A percentile compares a stretch with the other conserved stretches of the same genome.
Conservation (phyloP, 2,329 filamentous ascomycete species). For the Moelleriella libera region DNA sequence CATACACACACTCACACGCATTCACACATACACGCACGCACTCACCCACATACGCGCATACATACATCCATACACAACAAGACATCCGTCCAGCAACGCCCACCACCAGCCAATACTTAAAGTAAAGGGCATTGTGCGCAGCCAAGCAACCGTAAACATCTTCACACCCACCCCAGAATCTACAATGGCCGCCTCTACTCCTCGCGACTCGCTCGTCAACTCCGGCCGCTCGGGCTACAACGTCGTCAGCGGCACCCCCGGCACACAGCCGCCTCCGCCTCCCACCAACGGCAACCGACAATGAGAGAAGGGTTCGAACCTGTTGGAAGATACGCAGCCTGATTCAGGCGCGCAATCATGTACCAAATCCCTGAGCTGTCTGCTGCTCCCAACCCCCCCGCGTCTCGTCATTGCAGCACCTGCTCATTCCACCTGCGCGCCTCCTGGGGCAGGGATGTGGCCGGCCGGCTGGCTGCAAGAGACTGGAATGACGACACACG, state of each 20-base stretch:
- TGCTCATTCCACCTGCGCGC: too few relatives aligned
- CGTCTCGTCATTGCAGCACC: too few relatives aligned
- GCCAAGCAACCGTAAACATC: constrained; percentile 1
- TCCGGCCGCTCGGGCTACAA: constrained; percentile 30
- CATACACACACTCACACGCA: not conserved
- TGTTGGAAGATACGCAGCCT: not conserved
- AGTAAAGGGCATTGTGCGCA: not conserved
- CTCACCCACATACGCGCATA: not conserved
- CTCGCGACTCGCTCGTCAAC: constrained; percentile 18
- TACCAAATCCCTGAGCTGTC: too few relatives aligned
- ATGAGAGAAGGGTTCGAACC: not conserved
- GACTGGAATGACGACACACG: too few relatives aligned
- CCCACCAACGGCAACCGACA: not conserved
- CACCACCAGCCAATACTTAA: not conserved
- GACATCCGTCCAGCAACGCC: not conserved
- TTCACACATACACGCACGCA: not conserved
- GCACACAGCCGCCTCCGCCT: constrained; percentile 1
- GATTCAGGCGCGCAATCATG: not conserved
- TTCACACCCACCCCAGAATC: constrained; percentile 7
- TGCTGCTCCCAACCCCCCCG: too few relatives aligned
- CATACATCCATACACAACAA: not conserved
- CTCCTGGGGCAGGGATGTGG: too few relatives aligned
- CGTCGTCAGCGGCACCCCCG: constrained; percentile 16
- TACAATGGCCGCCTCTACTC: constrained; percentile 8
- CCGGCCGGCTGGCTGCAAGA: too few relatives aligned